phyloP scores from a whole-genome alignment of 257 asterid genomes.

The Mitragyna speciosa region DNA sequence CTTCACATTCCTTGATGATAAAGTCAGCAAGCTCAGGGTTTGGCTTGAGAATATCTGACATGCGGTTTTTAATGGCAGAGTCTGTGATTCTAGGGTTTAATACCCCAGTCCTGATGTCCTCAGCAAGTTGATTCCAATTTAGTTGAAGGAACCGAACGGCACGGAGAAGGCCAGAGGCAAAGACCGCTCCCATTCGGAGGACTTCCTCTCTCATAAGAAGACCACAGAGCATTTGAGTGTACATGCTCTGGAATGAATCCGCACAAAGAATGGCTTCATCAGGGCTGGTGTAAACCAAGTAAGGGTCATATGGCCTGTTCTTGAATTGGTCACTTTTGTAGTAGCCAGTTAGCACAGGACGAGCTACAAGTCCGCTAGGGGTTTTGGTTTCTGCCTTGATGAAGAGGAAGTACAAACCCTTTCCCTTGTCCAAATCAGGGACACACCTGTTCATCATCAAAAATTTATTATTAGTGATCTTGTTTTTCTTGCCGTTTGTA shows the following conservation, averaged over 20 bases:
- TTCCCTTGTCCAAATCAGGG: constrained; percentile 69
- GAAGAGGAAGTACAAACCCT: constrained; percentile 68
- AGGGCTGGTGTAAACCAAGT: constrained; percentile 73
- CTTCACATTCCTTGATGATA: constrained; percentile 51
- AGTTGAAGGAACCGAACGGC: constrained; percentile 70
- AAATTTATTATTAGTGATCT: neutral
- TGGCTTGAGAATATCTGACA: constrained; percentile 43
- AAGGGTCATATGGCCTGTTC: constrained; percentile 63
- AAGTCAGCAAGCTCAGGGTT: constrained; percentile 48
- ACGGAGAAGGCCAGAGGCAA: constrained; percentile 77
- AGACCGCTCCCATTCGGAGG: constrained; percentile 79
- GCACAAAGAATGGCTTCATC: constrained; percentile 70
- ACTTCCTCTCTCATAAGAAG: constrained; percentile 67
- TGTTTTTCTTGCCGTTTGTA: neutral
- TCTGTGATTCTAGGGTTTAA: constrained; percentile 54
- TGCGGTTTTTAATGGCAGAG: constrained; percentile 29
- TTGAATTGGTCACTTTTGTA: constrained; percentile 78
- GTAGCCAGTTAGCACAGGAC: constrained; percentile 84
- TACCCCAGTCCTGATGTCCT: constrained; percentile 55
- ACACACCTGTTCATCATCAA: constrained; percentile 47
- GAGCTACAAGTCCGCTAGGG: constrained; percentile 70
- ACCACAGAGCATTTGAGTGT: constrained; percentile 83
- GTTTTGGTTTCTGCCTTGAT: constrained; percentile 69
- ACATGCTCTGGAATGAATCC: constrained; percentile 80
- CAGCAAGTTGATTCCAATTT: constrained; percentile 58